A percentile compares a stretch with the other conserved stretches of the same genome.
These are phyloP conservation scores for Cymbidium sinense DNA, from an alignment of 106 monocot species.

Conservation along the genomic window DNA sequence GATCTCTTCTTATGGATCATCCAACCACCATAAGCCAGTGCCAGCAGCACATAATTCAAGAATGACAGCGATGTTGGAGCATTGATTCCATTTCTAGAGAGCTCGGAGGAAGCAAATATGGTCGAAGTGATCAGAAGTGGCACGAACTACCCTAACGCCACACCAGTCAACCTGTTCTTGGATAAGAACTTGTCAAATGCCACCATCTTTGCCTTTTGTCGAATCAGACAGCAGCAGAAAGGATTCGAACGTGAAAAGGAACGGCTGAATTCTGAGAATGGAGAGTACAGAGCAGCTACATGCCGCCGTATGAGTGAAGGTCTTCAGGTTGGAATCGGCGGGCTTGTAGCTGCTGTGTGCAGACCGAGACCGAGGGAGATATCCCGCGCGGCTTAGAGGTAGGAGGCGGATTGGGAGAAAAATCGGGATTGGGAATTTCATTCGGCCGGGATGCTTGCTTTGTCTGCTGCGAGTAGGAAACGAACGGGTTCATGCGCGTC, in stretches of 20 bases:
- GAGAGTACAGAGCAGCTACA: too few species aligned
- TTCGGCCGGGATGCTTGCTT: too few species aligned
- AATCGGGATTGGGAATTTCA: too few species aligned
- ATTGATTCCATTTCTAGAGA: slow-evolving; percentile 72
- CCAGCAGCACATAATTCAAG: slow-evolving; percentile 73
- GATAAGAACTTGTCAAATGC: not conserved
- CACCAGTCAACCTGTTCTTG: not conserved
- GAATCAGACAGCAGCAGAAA: not conserved
- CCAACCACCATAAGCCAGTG: slow-evolving; percentile 44
- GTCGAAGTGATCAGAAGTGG: slow-evolving; percentile 78
- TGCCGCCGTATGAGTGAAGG: too few species aligned
- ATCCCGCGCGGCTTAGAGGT: too few species aligned
- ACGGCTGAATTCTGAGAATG: too few species aligned
- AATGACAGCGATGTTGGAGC: slow-evolving; percentile 91
- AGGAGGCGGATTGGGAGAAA: too few species aligned
- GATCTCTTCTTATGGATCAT: slow-evolving; percentile 43
- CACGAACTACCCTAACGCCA: slow-evolving; percentile 64
- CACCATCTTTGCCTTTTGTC: not conserved
- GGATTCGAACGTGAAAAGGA: not conserved
- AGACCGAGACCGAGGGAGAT: too few species aligned
- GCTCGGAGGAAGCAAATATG: slow-evolving; percentile 81
- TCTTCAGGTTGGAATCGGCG: too few species aligned
- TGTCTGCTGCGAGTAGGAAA: too few species aligned
- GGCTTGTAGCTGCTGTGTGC: too few species aligned
- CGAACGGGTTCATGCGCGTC: too few species aligned